Conservation (phyloP, 176 grass and related monocot species). For the Rhynchospora tenuis region DNA sequence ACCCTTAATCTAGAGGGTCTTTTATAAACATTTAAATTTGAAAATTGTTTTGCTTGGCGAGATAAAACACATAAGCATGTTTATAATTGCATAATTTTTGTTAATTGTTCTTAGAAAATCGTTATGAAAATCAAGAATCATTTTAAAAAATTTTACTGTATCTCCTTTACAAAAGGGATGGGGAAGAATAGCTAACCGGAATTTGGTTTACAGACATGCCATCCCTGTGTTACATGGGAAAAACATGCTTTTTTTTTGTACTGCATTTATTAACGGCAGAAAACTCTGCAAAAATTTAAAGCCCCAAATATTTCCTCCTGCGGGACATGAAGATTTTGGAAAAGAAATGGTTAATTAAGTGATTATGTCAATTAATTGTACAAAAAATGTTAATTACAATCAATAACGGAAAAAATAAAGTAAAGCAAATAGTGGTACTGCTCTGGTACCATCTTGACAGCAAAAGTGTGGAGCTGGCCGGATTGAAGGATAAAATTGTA, state of each 20-base stretch:
- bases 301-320: background rate
- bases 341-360: background rate
- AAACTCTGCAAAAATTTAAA: background rate
- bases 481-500: too few species aligned
- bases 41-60: background rate
- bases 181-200: background rate
- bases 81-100: background rate
- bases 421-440: too few species aligned
- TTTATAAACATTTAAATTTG: too few species aligned
- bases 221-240: background rate
- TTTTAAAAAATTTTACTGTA: too few species aligned
- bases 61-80: background rate
- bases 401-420: background rate
- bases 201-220: background rate
- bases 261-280: too few species aligned
- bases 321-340: background rate
- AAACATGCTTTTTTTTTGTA: too few species aligned
- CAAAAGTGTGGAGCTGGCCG: too few species aligned
- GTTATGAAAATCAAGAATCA: too few species aligned
- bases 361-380: background rate
- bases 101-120: background rate
- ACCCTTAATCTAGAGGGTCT: too few species aligned
- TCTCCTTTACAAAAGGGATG: background rate
- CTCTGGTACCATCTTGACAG: too few species aligned
- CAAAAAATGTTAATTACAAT: background rate